Conservation (phyloP, 495 filamentous ascomycete species). For the Lasiosphaeriaceae sp. region DNA sequence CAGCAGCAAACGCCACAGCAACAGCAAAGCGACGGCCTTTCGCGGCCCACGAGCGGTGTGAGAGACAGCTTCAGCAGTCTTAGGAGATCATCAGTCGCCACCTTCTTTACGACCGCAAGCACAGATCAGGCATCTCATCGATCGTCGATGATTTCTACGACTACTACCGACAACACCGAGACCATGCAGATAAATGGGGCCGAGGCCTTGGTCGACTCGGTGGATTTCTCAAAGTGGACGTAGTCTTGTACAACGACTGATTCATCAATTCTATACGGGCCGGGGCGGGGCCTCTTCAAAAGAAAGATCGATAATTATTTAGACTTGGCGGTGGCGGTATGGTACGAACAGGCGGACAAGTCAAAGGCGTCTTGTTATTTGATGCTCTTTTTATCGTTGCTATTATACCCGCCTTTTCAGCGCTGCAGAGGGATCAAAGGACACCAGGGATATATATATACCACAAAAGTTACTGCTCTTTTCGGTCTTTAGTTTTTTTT, state of each 20-base stretch:
- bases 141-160: constrained; percentile 46
- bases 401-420: neutral
- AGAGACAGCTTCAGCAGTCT: constrained; percentile 50
- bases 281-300: too few species aligned
- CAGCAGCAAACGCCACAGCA: neutral
- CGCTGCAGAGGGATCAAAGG: neutral
- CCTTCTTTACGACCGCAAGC: constrained; percentile 47
- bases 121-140: constrained; percentile 47
- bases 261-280: too few species aligned
- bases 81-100: constrained; percentile 50
- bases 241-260: too few species aligned
- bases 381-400: neutral
- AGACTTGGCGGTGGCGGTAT: neutral
- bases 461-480: constrained; percentile 21
- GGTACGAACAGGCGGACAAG: neutral
- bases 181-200: constrained; percentile 32
- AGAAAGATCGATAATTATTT: neutral
- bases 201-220: constrained; percentile 49
- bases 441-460: constrained; percentile 16
- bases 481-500: constrained; percentile 1
- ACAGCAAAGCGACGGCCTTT: constrained; percentile 20
- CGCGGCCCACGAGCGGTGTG: constrained; percentile 39
- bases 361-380: neutral
- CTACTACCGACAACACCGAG: constrained; percentile 49
- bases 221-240: constrained; percentile 62